A percentile compares a stretch with the other conserved stretches of the same genome.
These are phyloP conservation scores for Penicillium waksmanii DNA, from an alignment of 495 filamentous ascomycete genomes.

Conservation along the genomic window DNA sequence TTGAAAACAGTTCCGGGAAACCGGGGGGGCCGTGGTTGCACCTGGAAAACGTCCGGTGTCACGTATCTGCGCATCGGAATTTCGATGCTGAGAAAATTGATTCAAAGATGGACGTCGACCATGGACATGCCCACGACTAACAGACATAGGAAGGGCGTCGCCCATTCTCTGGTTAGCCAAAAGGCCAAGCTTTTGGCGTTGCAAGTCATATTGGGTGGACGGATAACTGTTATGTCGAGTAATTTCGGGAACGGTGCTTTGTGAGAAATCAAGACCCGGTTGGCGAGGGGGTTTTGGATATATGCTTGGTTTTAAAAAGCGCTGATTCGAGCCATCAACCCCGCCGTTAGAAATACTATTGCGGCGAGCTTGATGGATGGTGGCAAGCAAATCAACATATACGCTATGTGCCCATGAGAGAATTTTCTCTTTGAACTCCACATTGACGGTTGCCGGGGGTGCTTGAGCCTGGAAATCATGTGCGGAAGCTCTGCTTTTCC, in stretches of 20 bases:
- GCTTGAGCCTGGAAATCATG: conserved; percentile 29
- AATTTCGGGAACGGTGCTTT: conserved; percentile 29
- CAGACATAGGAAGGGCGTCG: conserved; percentile 18
- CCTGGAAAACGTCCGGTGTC: conserved; percentile 36
- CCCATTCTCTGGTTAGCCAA: conserved; percentile 16
- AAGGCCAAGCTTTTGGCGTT: conserved; percentile 26
- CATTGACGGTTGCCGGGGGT: conserved; percentile 42
- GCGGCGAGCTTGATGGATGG: conserved; percentile 65
- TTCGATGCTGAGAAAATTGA: conserved; percentile 34
- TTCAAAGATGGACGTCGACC: conserved; percentile 33
- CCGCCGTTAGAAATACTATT: conserved; percentile 42
- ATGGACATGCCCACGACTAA: conserved; percentile 21
- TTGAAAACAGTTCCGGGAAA: conserved; percentile 36
- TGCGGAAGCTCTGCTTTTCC: conserved; percentile 29
- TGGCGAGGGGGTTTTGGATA: conserved; percentile 67
- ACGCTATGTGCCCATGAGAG: conserved; percentile 84
- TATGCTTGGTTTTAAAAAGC: conserved; percentile 57
- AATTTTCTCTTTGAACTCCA: conserved; percentile 77
- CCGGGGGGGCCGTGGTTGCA: conserved; percentile 39
- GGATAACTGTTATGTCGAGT: conserved; percentile 49
- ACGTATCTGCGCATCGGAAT: conserved; percentile 34
- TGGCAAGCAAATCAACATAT: conserved; percentile 83
- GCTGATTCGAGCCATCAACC: conserved; percentile 37
- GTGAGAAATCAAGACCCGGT: conserved; percentile 49
- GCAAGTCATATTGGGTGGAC: conserved; percentile 41